These are phyloP conservation scores for Daedaleopsis sinensis DNA, from an alignment of 768 basidiomycete genomes.

Conservation along the genomic window DNA sequence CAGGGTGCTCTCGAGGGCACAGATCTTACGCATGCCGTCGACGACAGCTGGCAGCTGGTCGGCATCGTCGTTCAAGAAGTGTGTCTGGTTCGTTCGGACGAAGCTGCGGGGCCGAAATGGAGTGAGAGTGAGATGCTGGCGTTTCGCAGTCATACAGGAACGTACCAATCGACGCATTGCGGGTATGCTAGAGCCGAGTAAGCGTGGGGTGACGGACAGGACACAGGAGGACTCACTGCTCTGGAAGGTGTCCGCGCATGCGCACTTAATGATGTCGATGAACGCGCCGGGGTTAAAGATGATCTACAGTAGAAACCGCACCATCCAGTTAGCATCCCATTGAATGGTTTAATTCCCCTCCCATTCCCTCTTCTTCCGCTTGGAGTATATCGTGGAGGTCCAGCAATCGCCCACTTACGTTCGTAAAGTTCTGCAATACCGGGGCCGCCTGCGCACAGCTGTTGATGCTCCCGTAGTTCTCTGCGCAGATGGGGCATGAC, in stretches of 20 bases:
- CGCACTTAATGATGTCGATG: conserved; percentile 63
- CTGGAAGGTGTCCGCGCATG: conserved; percentile 55
- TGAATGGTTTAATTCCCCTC: background rate
- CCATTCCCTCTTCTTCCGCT: background rate
- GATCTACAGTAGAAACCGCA: conserved; percentile 40
- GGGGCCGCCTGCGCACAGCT: conserved; percentile 61
- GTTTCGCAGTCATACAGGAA: background rate
- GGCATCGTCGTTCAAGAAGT: conserved; percentile 43
- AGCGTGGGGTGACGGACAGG: background rate
- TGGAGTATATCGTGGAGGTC: background rate
- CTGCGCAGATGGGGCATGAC: conserved; percentile 62
- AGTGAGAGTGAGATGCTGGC: background rate
- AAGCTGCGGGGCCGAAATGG: conserved; percentile 41
- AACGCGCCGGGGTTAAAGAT: conserved; percentile 68
- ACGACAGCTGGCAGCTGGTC: conserved; percentile 51
- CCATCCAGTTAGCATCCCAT: background rate
- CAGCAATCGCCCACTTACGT: conserved; percentile 37
- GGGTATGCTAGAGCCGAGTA: conserved; percentile 41
- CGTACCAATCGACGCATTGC: conserved; percentile 70
- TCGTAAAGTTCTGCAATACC: conserved; percentile 57
- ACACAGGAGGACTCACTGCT: conserved; percentile 19
- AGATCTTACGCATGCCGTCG: conserved; percentile 52
- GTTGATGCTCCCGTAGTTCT: conserved; percentile 54
- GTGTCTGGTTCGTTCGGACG: conserved; percentile 57
- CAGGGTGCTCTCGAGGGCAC: conserved; percentile 52